Conservation (phyloP, 345 rosid genomes). For the Passiflora organensis region DNA sequence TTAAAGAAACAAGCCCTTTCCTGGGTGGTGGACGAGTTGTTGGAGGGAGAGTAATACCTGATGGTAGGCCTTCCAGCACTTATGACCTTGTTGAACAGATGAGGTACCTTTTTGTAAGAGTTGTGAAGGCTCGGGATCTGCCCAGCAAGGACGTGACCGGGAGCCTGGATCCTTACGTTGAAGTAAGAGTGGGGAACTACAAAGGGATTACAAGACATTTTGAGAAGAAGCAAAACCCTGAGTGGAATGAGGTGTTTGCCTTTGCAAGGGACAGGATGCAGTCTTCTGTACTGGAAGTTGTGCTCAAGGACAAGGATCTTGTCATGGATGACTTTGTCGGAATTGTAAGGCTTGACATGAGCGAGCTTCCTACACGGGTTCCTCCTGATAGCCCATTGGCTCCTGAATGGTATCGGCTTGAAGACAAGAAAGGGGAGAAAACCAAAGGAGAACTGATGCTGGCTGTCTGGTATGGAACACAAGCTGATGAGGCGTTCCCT, state of each 20-base stretch:
- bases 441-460: conserved; percentile 24
- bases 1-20: conserved; percentile 27
- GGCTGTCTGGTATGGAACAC: conserved; percentile 32
- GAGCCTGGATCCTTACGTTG: conserved; percentile 32
- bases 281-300: conserved; percentile 25
- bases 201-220: conserved; percentile 25
- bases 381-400: conserved; percentile 34
- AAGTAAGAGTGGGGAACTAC: conserved; percentile 29
- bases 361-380: conserved; percentile 25
- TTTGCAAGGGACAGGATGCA: conserved; percentile 28
- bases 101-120: conserved; percentile 23
- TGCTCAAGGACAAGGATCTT: conserved; percentile 26
- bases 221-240: conserved; percentile 23
- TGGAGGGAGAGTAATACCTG: conserved; percentile 62
- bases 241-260: conserved; percentile 33
- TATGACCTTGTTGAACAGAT: conserved; percentile 33
- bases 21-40: conserved; percentile 37
- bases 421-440: conserved; percentile 28
- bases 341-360: conserved; percentile 22
- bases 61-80: conserved; percentile 20
- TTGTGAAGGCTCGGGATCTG: conserved; percentile 28
- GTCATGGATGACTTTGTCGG: conserved; percentile 28
- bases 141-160: conserved; percentile 25
- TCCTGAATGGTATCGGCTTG: conserved; percentile 30
- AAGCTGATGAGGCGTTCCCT: conserved; percentile 32